Percentiles rank a stretch among this genome's conserved stretches.
Evolutionary conservation across 176 grass and related monocot genomes (phyloP).

Genomic region (Oryza australiensis): DNA sequence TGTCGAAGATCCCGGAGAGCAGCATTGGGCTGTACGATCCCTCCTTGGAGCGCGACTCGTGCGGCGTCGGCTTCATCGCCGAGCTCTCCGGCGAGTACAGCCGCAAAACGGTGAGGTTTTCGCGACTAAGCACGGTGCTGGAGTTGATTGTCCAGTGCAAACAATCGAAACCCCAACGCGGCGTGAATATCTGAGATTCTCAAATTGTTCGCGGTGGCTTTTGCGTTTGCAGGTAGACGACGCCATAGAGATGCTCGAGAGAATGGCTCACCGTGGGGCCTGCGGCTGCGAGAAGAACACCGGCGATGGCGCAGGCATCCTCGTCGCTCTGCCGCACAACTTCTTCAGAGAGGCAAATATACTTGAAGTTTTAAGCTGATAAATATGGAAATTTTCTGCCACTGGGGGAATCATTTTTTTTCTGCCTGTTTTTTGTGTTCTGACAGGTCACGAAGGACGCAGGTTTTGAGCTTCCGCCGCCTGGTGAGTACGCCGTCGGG

Average conservation of each 20-base stretch:
- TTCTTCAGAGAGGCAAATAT: slow-evolving; percentile 48
- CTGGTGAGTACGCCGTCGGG: slow-evolving; percentile 59
- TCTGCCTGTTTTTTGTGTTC: not conserved
- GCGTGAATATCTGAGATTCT: not conserved
- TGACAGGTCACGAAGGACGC: slow-evolving; percentile 47
- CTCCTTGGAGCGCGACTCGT: slow-evolving; percentile 60
- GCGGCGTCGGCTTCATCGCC: slow-evolving; percentile 62
- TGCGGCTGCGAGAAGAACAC: slow-evolving; percentile 67
- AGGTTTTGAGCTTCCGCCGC: slow-evolving; percentile 47
- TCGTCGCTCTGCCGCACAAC: slow-evolving; percentile 45
- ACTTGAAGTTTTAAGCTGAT: not conserved
- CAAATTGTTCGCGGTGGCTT: not conserved
- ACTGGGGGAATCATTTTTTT: slow-evolving; percentile 8
- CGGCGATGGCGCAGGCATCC: slow-evolving; percentile 63
- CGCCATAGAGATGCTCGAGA: slow-evolving; percentile 63
- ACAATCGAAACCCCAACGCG: not conserved
- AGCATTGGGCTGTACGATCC: slow-evolving; percentile 60
- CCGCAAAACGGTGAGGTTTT: slow-evolving; percentile 49
- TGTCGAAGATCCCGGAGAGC: slow-evolving; percentile 53
- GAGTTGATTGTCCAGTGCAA: not conserved
- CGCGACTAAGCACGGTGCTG: not conserved
- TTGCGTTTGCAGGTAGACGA: slow-evolving; percentile 36
- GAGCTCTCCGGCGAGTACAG: slow-evolving; percentile 46
- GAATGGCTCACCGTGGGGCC: slow-evolving; percentile 61
- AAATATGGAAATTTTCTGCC: not conserved